These are phyloP conservation scores for Hermanozyma aechmeae DNA, from an alignment of 805 yeast genomes.

Conservation along the genomic window DNA sequence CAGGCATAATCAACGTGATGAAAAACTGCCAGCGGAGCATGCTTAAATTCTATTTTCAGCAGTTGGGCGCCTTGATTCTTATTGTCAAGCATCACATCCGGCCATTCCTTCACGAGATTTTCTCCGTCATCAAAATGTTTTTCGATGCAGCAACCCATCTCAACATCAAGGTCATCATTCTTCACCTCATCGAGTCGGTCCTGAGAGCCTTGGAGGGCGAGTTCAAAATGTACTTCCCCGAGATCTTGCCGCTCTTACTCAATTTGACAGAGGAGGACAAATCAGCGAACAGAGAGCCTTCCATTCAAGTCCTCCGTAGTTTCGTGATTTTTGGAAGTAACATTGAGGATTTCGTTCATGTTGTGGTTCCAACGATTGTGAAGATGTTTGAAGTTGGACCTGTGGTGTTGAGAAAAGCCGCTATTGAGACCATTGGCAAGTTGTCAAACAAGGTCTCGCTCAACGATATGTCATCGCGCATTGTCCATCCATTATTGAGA, in stretches of 20 bases:
- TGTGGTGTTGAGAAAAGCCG: slow-evolving; percentile 52
- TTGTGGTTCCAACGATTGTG: slow-evolving; percentile 80
- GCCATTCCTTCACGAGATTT: slow-evolving; percentile 69
- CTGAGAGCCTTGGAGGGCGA: slow-evolving; percentile 87
- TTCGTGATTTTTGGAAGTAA: slow-evolving; percentile 81
- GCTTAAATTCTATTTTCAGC: slow-evolving; percentile 84
- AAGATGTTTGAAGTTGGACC: slow-evolving; percentile 69
- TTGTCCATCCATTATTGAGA: slow-evolving; percentile 77
- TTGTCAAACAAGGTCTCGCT: slow-evolving; percentile 63
- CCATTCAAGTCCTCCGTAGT: slow-evolving; percentile 69
- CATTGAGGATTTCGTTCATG: slow-evolving; percentile 80
- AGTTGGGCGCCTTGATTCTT: slow-evolving; percentile 65
- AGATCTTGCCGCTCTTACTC: slow-evolving; percentile 65
- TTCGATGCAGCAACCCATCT: slow-evolving; percentile 40
- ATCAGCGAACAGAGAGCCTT: slow-evolving; percentile 48
- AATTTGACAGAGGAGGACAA: slow-evolving; percentile 69
- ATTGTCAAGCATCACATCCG: slow-evolving; percentile 88
- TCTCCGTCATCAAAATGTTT: slow-evolving; percentile 65
- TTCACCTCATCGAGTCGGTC: slow-evolving; percentile 73
- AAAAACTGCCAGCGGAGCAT: slow-evolving; percentile 67
- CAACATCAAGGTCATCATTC: slow-evolving; percentile 66
- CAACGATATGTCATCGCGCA: slow-evolving; percentile 83
- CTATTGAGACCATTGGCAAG: slow-evolving; percentile 78
- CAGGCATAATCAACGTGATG: slow-evolving; percentile 82
- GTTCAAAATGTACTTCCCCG: slow-evolving; percentile 75